Percentiles rank a stretch among this genome's conserved stretches.
Evolutionary conservation across 352 stramenopile species (phyloP).

Genomic region (Pythium diclinum): DNA sequence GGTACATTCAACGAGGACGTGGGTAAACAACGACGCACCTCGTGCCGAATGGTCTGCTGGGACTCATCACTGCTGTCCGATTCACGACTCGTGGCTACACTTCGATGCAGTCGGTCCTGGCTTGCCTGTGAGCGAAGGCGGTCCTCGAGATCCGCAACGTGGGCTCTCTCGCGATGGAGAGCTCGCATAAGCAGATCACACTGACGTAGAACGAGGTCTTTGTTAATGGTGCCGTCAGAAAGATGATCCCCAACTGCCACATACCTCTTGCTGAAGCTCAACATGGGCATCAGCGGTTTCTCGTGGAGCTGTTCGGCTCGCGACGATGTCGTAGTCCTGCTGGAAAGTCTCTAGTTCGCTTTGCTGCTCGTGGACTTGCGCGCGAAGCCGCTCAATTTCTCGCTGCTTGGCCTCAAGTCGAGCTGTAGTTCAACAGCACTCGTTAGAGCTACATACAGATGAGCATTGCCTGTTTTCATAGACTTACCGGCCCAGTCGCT

Average conservation of each 20-base stretch:
- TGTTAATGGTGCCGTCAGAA: background rate
- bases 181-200: constrained; percentile 25
- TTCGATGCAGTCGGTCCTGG: background rate
- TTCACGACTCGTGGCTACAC: background rate
- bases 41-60: background rate
- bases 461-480: background rate
- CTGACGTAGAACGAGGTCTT: background rate
- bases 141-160: constrained; percentile 20
- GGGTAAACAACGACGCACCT: background rate
- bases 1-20: background rate
- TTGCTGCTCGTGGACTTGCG: constrained; percentile 65
- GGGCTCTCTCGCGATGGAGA: constrained; percentile 24
- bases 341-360: constrained; percentile 49
- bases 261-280: constrained; percentile 26
- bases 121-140: constrained; percentile 8
- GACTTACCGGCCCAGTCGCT: constrained; percentile 21
- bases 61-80: background rate
- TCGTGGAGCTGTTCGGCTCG: constrained; percentile 9
- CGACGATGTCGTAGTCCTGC: constrained; percentile 28
- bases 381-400: constrained; percentile 37
- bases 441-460: too few species aligned
- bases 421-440: constrained; percentile 8
- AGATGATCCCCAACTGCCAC: background rate
- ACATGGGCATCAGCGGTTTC: background rate
- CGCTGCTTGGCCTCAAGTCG: constrained; percentile 38